A percentile compares a stretch with the other conserved stretches of the same genome.
phyloP scores from a whole-genome alignment of 1,139 yeast genomes.

The Kazachstania sp. region DNA sequence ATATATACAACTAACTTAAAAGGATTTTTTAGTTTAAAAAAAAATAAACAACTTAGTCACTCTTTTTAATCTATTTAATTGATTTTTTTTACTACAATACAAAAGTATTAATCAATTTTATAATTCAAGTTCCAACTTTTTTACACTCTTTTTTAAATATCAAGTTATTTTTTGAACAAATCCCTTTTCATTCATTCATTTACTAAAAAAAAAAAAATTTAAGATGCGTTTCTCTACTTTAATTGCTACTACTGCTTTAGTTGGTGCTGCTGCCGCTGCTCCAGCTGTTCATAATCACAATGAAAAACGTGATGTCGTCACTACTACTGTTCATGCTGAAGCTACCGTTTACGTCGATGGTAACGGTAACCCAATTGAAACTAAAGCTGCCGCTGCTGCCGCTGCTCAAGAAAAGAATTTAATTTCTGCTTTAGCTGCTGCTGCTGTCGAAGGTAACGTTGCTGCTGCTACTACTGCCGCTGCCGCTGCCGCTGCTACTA shows the following conservation, averaged over 20 bases:
- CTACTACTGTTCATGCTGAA: conserved; percentile 9
- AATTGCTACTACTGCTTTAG: conserved; percentile 32
- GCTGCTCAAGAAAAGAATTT: neutral
- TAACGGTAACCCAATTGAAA: conserved; percentile 38
- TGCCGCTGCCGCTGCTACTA: conserved; percentile 73
- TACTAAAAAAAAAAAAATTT: too few species aligned
- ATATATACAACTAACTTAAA: too few species aligned
- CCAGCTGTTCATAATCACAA: conserved; percentile 15
- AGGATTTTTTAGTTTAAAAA: too few species aligned
- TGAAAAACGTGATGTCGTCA: conserved; percentile 8
- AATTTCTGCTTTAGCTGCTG: neutral
- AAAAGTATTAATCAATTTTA: neutral
- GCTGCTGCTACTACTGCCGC: conserved; percentile 61
- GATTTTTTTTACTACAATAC: too few species aligned
- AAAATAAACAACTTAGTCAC: too few species aligned
- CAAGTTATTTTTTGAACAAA: neutral
- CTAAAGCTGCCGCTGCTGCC: conserved; percentile 13
- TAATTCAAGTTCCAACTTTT: neutral
- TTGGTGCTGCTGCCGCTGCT: conserved; percentile 28
- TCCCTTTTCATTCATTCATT: neutral
- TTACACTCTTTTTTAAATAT: neutral
- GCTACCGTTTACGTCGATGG: conserved; percentile 32
- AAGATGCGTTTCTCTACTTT: conserved; percentile 31
- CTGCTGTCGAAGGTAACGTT: conserved; percentile 30
- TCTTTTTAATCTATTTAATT: neutral